A percentile compares a stretch with the other conserved stretches of the same genome.
phyloP scores from a whole-genome alignment of 2,329 filamentous ascomycete species.

The Alternaria solani region DNA sequence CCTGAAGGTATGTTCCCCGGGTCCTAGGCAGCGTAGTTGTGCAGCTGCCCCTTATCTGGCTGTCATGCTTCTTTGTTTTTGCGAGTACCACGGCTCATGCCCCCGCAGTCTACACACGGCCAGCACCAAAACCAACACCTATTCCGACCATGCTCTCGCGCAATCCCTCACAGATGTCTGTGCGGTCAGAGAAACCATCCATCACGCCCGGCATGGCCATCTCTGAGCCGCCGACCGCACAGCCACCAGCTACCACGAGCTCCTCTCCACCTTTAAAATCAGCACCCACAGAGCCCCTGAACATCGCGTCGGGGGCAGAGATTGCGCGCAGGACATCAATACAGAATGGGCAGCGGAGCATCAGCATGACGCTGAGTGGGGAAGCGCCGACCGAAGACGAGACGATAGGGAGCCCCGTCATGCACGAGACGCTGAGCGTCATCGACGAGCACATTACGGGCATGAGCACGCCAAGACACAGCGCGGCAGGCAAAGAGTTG shows the following conservation, averaged over 20 bases:
- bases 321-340: conserved; percentile 29
- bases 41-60: conserved; percentile 3
- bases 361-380: conserved; percentile 47
- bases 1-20: conserved; percentile 71
- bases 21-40: neutral
- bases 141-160: conserved; percentile 42
- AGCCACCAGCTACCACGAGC: conserved; percentile 26
- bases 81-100: conserved; percentile 24
- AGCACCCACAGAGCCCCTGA: conserved; percentile 39
- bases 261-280: conserved; percentile 29
- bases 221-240: conserved; percentile 26
- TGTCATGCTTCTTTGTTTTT: neutral
- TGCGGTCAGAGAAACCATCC: conserved; percentile 18
- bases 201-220: conserved; percentile 27
- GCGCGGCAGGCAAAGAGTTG: conserved; percentile 61
- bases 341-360: conserved; percentile 38
- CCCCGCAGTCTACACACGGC: conserved; percentile 67
- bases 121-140: conserved; percentile 59
- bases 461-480: conserved; percentile 70
- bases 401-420: conserved; percentile 73
- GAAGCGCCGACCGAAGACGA: conserved; percentile 51
- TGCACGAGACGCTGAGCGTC: conserved; percentile 93
- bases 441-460: conserved; percentile 98
- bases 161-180: conserved; percentile 36
- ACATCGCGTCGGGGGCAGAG: conserved; percentile 28